phyloP scores from a whole-genome alignment of 2,329 filamentous ascomycete species.

The Arthroderma sp. region DNA sequence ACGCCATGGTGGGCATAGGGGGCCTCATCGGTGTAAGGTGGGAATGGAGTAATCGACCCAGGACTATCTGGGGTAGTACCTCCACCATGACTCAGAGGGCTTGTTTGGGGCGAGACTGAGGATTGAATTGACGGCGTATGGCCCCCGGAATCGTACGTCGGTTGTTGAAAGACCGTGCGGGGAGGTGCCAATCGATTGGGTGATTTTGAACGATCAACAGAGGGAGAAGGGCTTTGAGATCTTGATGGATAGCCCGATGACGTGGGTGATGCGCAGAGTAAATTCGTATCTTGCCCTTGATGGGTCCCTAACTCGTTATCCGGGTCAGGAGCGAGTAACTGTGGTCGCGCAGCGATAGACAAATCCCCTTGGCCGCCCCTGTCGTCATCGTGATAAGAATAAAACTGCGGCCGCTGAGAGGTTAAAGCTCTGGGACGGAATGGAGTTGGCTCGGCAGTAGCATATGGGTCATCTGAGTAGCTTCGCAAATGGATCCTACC shows the following conservation, averaged over 20 bases:
- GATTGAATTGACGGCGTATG: slow-evolving; percentile 17
- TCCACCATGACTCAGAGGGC: slow-evolving; percentile 1
- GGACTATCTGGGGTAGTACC: slow-evolving; percentile 2
- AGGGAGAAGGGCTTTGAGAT: slow-evolving; percentile 21
- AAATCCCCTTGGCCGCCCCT: not conserved
- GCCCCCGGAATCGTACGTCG: slow-evolving; percentile 21
- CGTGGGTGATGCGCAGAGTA: slow-evolving; percentile 26
- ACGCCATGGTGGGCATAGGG: slow-evolving; percentile 34
- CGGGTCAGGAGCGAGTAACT: not conserved
- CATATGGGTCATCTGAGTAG: slow-evolving; percentile 53
- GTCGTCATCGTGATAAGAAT: not conserved
- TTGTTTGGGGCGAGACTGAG: slow-evolving; percentile 23
- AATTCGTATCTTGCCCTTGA: slow-evolving; percentile 11
- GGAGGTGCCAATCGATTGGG: slow-evolving; percentile 35
- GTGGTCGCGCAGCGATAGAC: not conserved
- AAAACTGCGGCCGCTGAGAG: slow-evolving; percentile 6
- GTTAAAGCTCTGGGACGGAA: not conserved
- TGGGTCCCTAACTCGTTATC: not conserved
- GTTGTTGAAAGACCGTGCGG: slow-evolving; percentile 28
- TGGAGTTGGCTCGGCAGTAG: slow-evolving; percentile 11
- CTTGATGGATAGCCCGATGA: slow-evolving; percentile 22
- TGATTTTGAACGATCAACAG: slow-evolving; percentile 19
- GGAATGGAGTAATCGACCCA: slow-evolving; percentile 43
- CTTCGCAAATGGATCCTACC: slow-evolving; percentile 57
- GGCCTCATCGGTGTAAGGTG: slow-evolving; percentile 52